Evolutionary conservation across 352 stramenopile genomes (phyloP), one percentile per base, ranked within the genome.

Genomic region (Globisporangium cylindrosporum): DNA sequence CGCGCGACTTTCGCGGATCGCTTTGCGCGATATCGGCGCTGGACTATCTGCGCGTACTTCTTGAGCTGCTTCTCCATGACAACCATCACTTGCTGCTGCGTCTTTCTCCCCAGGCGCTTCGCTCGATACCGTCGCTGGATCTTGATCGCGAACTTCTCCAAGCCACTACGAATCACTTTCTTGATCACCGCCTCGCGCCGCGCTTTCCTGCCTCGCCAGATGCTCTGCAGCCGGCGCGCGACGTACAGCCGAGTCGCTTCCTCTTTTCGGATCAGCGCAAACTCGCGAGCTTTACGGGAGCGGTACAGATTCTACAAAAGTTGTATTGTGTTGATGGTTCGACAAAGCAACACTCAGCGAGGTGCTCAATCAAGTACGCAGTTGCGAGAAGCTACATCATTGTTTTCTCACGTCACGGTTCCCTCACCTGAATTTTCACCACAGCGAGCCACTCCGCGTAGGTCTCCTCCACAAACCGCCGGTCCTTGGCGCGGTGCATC

Each of bases 121-220:
- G 74, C 74, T 0, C 86, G 80, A 58, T 88, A 94, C n/a, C 75
- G 72, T 6, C 83, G 84, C 54, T 94, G 86, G 65, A 94, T 93
- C 25, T 85, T 73, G 43, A 64, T 85, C 32, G 84, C 83, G 9
- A 73, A 81, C 61, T 81, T 78, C 25, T 92, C 81, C 1, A 76
- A 59, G 12, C 77, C 79, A 1, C 73, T 81, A 1, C 73, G 62
- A 22, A 90, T 76, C 32, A 91, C 68, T 61, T 77, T 80, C 18
- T 71, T 63, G 9, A 94, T 29, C 32, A 91, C 32, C 7, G 79
- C 72, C 57, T 84, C 65, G 62, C 84, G 78, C 10, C 83, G 73
- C 5, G 76, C 79, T 49, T 80, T 70, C 1, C 81, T 75, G 0
- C 81, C 84, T 43, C 86, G 76, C 84, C 84, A 94, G 22, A 87